A percentile compares a stretch with the other conserved stretches of the same genome.
These are phyloP conservation scores for Pseudisothecium myosuroides DNA, from an alignment of 225 moss, liverwort and hornwort genomes.

Conservation along the genomic window DNA sequence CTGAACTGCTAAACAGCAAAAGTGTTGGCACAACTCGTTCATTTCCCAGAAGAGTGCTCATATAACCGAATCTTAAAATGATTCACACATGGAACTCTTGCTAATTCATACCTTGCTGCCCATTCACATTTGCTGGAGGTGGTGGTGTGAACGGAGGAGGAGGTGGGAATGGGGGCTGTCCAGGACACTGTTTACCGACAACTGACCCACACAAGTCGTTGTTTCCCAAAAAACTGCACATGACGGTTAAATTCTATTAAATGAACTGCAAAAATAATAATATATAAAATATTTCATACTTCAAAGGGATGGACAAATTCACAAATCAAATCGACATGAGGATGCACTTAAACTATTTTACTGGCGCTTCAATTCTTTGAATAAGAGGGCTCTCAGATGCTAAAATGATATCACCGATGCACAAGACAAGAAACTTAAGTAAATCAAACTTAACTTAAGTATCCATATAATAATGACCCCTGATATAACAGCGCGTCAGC, in stretches of 20 bases:
- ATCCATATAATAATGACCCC: background rate
- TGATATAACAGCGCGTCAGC: background rate
- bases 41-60: background rate
- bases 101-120: slow-evolving; percentile 25
- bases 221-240: slow-evolving; percentile 43
- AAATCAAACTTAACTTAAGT: background rate
- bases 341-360: background rate
- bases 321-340: background rate
- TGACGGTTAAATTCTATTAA: background rate
- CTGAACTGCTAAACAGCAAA: background rate
- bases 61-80: background rate
- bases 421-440: background rate
- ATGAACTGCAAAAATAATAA: background rate
- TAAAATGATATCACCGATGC: background rate
- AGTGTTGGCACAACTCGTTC: background rate
- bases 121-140: slow-evolving; percentile 29
- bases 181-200: slow-evolving; percentile 66
- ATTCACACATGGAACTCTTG: background rate
- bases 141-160: slow-evolving; percentile 75
- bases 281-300: background rate
- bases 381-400: background rate
- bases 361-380: background rate
- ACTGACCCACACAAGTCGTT: slow-evolving; percentile 72
- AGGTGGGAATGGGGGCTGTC: slow-evolving; percentile 85
- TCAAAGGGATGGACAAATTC: background rate